Conservation (phyloP, 2,329 filamentous ascomycete genomes). For the Metarhizium robertsii region DNA sequence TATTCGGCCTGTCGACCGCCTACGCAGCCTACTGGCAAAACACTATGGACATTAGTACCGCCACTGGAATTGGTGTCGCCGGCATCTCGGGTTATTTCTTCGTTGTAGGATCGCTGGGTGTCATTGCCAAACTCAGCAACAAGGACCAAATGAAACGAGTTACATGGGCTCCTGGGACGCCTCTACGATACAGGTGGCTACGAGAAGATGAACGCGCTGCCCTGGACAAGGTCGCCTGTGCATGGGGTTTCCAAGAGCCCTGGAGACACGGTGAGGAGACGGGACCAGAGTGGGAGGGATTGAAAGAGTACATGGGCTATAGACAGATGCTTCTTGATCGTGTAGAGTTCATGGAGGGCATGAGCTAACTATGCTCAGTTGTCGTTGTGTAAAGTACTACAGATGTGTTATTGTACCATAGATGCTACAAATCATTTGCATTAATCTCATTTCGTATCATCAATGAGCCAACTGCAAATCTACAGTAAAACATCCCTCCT, state of each 20-base stretch:
- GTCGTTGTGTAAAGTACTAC: not conserved
- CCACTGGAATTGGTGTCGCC: slow-evolving; percentile 69
- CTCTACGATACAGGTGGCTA: slow-evolving; percentile 73
- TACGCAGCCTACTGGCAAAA: slow-evolving; percentile 39
- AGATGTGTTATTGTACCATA: not conserved
- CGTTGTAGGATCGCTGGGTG: slow-evolving; percentile 71
- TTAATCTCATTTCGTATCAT: too few species aligned
- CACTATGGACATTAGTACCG: slow-evolving; percentile 66
- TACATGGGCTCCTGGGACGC: slow-evolving; percentile 77
- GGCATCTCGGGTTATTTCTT: slow-evolving; percentile 77
- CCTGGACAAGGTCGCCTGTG: slow-evolving; percentile 73
- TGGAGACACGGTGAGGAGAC: slow-evolving; percentile 82
- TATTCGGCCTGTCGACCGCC: slow-evolving; percentile 57
- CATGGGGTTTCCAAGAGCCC: slow-evolving; percentile 84
- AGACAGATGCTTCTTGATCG: slow-evolving; percentile 87
- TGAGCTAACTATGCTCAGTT: slow-evolving; percentile 37
- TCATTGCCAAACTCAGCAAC: slow-evolving; percentile 74
- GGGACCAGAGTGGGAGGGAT: slow-evolving; percentile 77
- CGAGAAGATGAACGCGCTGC: slow-evolving; percentile 84
- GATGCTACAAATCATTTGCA: not conserved
- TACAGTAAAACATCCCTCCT: too few species aligned
- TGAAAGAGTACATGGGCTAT: slow-evolving; percentile 74
- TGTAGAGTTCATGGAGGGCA: slow-evolving; percentile 85
- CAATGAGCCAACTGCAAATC: too few species aligned
- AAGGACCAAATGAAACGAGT: slow-evolving; percentile 96